Percentiles rank a stretch among this genome's conserved stretches.
phyloP scores from a whole-genome alignment of 1,284 basidiomycete species.

The Takashimella koratensis region DNA sequence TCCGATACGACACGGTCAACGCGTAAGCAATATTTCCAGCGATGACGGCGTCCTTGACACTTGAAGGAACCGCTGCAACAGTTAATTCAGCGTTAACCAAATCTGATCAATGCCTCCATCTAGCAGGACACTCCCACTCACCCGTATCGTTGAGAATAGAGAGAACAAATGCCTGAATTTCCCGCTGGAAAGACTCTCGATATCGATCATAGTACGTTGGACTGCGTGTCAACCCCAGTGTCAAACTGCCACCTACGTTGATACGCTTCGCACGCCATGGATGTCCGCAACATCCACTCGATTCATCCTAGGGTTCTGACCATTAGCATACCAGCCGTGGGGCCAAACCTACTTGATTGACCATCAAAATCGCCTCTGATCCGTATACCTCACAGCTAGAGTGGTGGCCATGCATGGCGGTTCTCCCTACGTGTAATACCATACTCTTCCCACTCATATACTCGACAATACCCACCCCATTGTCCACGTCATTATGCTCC shows the following conservation, averaged over 20 bases:
- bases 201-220: constrained; percentile 23
- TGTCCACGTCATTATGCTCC: constrained; percentile 28
- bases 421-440: constrained; percentile 26
- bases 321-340: background rate
- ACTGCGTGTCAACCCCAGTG: background rate
- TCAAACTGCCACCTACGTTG: constrained; percentile 7
- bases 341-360: constrained; percentile 17
- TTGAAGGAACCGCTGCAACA: constrained; percentile 12
- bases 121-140: too few relatives aligned
- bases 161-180: constrained; percentile 17
- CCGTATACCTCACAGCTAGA: constrained; percentile 30
- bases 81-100: too few relatives aligned
- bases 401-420: constrained; percentile 30
- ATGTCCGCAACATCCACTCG: constrained; percentile 26
- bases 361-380: constrained; percentile 23
- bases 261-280: constrained; percentile 28
- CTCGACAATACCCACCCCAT: constrained; percentile 26
- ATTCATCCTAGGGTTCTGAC: constrained; percentile 21
- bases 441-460: constrained; percentile 16
- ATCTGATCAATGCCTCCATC: too few relatives aligned
- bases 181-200: constrained; percentile 31
- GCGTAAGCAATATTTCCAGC: constrained; percentile 31
- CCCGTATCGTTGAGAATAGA: constrained; percentile 12
- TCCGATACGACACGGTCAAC: constrained; percentile 23
- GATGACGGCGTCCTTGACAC: constrained; percentile 24